phyloP scores from a whole-genome alignment of 2,329 filamentous ascomycete species.

The Cytospora leucostoma region DNA sequence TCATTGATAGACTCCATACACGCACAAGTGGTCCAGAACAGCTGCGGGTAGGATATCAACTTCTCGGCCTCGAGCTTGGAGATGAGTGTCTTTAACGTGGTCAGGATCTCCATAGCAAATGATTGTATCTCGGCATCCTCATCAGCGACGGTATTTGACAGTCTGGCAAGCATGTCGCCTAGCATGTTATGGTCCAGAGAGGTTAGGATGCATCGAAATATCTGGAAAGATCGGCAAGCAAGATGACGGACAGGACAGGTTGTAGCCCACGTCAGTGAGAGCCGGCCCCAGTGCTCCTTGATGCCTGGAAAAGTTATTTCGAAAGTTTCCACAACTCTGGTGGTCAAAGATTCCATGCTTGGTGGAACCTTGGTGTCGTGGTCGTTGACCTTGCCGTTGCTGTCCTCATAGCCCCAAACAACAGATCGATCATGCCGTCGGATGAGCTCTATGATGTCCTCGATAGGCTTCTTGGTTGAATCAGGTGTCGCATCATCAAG shows the following conservation, averaged over 20 bases:
- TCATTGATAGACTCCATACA: slow-evolving; percentile 97
- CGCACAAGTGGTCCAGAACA: slow-evolving; percentile 97
- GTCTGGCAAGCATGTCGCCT: slow-evolving; percentile 89
- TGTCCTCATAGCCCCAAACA: slow-evolving; percentile 93
- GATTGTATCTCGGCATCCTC: slow-evolving; percentile 93
- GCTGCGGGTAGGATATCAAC: slow-evolving; percentile 84
- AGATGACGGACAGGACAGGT: slow-evolving; percentile 94
- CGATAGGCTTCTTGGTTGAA: slow-evolving; percentile 71
- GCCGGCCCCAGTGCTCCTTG: slow-evolving; percentile 86
- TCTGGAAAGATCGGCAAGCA: slow-evolving; percentile 94
- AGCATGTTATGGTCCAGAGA: slow-evolving; percentile 92
- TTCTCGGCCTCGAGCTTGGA: slow-evolving; percentile 77
- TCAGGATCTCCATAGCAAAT: slow-evolving; percentile 97
- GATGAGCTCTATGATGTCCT: slow-evolving; percentile 84
- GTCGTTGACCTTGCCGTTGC: slow-evolving; percentile 74
- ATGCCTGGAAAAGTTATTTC: slow-evolving; percentile 81
- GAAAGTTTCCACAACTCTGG: slow-evolving; percentile 82
- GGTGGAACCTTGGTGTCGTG: slow-evolving; percentile 79
- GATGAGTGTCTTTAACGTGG: slow-evolving; percentile 89
- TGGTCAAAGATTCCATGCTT: slow-evolving; percentile 83
- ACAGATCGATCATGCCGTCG: slow-evolving; percentile 81
- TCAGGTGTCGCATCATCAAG: slow-evolving; percentile 69
- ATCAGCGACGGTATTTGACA: slow-evolving; percentile 96
- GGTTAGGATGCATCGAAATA: slow-evolving; percentile 91
- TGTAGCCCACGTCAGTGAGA: slow-evolving; percentile 93